Base-by-base conservation (phyloP, 257 asterid genomes). In the Plantago ovata region DNA sequence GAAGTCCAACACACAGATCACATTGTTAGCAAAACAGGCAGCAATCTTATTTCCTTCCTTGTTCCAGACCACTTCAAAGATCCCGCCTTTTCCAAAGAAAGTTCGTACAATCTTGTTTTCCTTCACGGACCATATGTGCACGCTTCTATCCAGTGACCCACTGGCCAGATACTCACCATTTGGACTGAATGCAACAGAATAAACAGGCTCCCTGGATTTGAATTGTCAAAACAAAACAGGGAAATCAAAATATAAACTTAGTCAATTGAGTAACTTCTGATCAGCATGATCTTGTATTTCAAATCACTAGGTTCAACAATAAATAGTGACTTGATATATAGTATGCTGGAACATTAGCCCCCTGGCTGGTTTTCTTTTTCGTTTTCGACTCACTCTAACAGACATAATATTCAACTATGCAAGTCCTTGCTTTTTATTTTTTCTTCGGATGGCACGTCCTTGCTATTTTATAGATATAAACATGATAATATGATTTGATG, bases 11-110 rank as follows among this genome's bases (percentile, higher is more conserved):
- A 93, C 95, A 20, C 89, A 86, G 41, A 93, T 97, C 21, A 86
- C 89, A 48, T 89, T 93, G 84, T 86, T 80, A 15, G 99, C 85
- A 8, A 86, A 93, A 80, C 96, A 82, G 67, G 97, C 92, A 28
- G 97, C 99, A 44, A 93, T 79, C 77, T 78, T 86, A 56, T 84
- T 78, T 14, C 99, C 97, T 74, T 88, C 95, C 68, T 84, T 84
- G 89, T 89, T 86, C 99, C 99, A 93, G 77, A 97, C 89, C 53
- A 93, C 99, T 75, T 93, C 99, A 38, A 86, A 93, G 59, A 93
- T 93, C 47, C 96, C 97, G 53, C 96, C 96, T 39, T 78, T 79
- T 10, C 99, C 99, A 4, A 59, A 75, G 83, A 82, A 93, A 0
- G 92, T 89, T 72, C 73, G 86, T 73, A 93, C 93, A 20, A 93